Evolutionary conservation across 169 alveolate species (phyloP).

Genomic region (Theileria equi): DNA sequence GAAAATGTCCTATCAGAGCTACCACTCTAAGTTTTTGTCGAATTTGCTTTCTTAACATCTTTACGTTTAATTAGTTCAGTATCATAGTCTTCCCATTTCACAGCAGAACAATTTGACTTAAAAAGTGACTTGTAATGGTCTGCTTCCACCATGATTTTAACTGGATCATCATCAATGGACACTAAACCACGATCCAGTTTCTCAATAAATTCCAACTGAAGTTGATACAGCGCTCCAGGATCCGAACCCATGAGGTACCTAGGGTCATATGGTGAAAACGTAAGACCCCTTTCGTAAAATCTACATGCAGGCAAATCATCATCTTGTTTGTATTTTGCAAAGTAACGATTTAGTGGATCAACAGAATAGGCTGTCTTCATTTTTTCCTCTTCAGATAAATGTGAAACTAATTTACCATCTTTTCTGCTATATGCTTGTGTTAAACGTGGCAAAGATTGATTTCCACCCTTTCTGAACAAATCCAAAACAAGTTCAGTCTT

Average conservation of each 20-base stretch:
- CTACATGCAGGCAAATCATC: conserved; percentile 47
- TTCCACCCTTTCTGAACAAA: conserved; percentile 51
- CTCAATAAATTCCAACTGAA: conserved; percentile 48
- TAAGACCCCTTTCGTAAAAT: conserved; percentile 30
- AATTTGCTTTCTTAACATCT: background rate
- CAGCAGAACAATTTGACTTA: too few species aligned
- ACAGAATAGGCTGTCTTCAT: conserved; percentile 54
- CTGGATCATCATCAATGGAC: conserved; percentile 56
- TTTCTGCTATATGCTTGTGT: conserved; percentile 38
- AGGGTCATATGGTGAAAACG: conserved; percentile 33
- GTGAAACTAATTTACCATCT: conserved; percentile 29
- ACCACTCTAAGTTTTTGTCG: too few species aligned
- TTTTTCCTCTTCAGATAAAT: conserved; percentile 34
- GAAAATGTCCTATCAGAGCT: background rate
- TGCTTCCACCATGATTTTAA: conserved; percentile 37
- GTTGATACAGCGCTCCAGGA: conserved; percentile 46
- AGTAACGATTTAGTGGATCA: conserved; percentile 28
- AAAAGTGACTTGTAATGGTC: background rate
- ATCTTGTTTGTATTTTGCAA: background rate
- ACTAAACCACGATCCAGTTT: conserved; percentile 56
- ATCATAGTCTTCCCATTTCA: conserved; percentile 48
- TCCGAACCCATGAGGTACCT: conserved; percentile 20
- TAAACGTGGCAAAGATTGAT: conserved; percentile 34
- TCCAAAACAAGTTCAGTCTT: conserved; percentile 42
- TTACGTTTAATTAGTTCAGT: background rate